These are phyloP conservation scores for Starmerella geochares DNA, from an alignment of 805 yeast genomes.

Conservation along the genomic window DNA sequence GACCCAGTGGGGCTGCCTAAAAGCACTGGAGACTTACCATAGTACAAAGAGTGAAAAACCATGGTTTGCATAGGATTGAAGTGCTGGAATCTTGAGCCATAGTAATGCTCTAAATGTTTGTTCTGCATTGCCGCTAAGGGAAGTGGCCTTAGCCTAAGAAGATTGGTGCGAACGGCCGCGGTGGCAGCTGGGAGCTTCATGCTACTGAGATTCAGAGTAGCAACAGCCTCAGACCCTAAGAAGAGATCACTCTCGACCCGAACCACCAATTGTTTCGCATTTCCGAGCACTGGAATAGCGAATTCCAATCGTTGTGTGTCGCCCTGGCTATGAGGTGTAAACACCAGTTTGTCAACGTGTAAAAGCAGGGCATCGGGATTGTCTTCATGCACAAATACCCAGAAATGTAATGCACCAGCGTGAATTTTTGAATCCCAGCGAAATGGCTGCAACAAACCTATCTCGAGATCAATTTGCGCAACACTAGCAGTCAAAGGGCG, in stretches of 20 bases:
- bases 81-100: constrained; percentile 58
- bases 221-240: constrained; percentile 74
- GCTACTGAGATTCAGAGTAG: constrained; percentile 79
- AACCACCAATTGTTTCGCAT: constrained; percentile 74
- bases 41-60: constrained; percentile 83
- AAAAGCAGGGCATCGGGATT: constrained; percentile 51
- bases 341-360: constrained; percentile 71
- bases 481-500: constrained; percentile 84
- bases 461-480: constrained; percentile 62
- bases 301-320: constrained; percentile 68
- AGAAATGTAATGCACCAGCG: constrained; percentile 75
- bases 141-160: constrained; percentile 72
- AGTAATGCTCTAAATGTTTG: constrained; percentile 54
- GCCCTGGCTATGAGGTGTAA: constrained; percentile 48
- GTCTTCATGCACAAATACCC: constrained; percentile 76
- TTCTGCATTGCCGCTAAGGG: constrained; percentile 74
- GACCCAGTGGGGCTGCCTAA: constrained; percentile 99
- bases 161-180: constrained; percentile 73
- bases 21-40: constrained; percentile 66
- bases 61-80: constrained; percentile 98
- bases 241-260: constrained; percentile 74
- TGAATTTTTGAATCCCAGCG: constrained; percentile 75
- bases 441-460: constrained; percentile 46
- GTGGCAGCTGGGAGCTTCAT: constrained; percentile 69
- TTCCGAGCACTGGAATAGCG: constrained; percentile 83